Evolutionary conservation across 129 eudicot genomes (phyloP).

Genomic region (Gnaphalium uliginosum): DNA sequence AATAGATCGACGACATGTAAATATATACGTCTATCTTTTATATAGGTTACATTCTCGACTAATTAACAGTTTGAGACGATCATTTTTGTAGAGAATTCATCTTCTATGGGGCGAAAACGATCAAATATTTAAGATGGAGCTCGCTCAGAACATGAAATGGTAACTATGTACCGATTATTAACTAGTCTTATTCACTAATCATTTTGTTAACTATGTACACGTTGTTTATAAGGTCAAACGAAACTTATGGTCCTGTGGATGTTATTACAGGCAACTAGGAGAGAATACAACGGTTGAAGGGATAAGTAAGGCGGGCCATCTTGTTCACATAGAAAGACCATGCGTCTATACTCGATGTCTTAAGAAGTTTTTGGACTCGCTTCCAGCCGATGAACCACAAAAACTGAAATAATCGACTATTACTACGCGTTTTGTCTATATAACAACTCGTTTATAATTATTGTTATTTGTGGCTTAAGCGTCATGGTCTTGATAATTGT

Average conservation of each 20-base stretch:
- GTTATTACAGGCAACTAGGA: conserved; percentile 69
- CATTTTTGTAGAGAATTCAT: conserved; percentile 64
- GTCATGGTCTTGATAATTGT: conserved; percentile 16
- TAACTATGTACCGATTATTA: conserved; percentile 14
- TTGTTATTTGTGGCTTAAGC: background rate
- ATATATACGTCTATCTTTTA: background rate
- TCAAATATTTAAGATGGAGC: conserved; percentile 76
- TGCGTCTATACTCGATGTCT: conserved; percentile 67
- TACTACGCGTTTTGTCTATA: background rate
- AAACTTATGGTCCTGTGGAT: background rate
- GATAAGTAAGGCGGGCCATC: conserved; percentile 82
- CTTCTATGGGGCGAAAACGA: conserved; percentile 94
- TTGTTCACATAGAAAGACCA: conserved; percentile 86
- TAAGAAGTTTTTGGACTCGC: conserved; percentile 68
- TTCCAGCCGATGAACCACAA: conserved; percentile 43
- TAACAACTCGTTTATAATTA: background rate
- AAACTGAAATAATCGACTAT: background rate
- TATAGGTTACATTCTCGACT: conserved; percentile 4
- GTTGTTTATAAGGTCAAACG: background rate
- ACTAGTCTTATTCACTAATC: background rate
- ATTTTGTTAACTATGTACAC: background rate
- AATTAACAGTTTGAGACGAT: background rate
- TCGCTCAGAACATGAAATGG: conserved; percentile 81
- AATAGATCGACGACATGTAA: background rate
- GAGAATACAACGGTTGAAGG: conserved; percentile 59